phyloP scores from a whole-genome alignment of 2,329 filamentous ascomycete genomes.

The Pseudogymnoascus sp. region DNA sequence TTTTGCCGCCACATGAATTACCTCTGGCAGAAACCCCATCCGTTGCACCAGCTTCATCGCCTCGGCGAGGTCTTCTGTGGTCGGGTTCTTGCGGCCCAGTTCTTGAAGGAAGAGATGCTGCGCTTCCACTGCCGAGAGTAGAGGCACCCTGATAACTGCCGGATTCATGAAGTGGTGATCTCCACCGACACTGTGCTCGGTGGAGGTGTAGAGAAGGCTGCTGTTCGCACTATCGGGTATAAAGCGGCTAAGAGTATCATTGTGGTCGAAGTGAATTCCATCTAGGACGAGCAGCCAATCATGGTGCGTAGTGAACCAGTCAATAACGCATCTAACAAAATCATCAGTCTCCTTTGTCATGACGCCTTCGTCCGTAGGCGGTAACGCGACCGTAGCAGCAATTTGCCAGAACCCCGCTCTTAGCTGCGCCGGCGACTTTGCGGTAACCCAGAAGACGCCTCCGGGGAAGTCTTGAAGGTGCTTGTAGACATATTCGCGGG shows the following conservation, averaged over 20 bases:
- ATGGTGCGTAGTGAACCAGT: conserved; percentile 54
- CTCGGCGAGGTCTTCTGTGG: conserved; percentile 45
- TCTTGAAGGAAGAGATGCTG: conserved; percentile 55
- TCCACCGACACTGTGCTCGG: conserved; percentile 49
- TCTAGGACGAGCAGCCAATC: conserved; percentile 63
- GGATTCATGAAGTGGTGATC: conserved; percentile 53
- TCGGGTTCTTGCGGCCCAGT: conserved; percentile 50
- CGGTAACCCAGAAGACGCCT: conserved; percentile 63
- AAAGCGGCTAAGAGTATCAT: conserved; percentile 48
- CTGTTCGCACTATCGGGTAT: conserved; percentile 58
- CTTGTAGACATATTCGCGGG: conserved; percentile 57
- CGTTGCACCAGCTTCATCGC: conserved; percentile 55
- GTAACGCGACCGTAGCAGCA: conserved; percentile 47
- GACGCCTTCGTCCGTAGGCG: conserved; percentile 28
- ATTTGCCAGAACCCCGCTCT: conserved; percentile 60
- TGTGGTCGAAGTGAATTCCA: conserved; percentile 53
- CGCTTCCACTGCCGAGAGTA: conserved; percentile 49
- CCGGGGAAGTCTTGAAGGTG: conserved; percentile 53
- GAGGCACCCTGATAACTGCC: conserved; percentile 47
- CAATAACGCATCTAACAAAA: conserved; percentile 49
- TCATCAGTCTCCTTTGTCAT: conserved; percentile 31
- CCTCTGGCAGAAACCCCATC: conserved; percentile 58
- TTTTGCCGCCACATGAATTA: conserved; percentile 59
- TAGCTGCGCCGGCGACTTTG: conserved; percentile 50
- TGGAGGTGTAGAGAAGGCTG: conserved; percentile 61